Percentiles rank a stretch among this genome's conserved stretches.
Conservation (phyloP, 2,329 filamentous ascomycete genomes). For the Diaporthe citrichinensis region DNA sequence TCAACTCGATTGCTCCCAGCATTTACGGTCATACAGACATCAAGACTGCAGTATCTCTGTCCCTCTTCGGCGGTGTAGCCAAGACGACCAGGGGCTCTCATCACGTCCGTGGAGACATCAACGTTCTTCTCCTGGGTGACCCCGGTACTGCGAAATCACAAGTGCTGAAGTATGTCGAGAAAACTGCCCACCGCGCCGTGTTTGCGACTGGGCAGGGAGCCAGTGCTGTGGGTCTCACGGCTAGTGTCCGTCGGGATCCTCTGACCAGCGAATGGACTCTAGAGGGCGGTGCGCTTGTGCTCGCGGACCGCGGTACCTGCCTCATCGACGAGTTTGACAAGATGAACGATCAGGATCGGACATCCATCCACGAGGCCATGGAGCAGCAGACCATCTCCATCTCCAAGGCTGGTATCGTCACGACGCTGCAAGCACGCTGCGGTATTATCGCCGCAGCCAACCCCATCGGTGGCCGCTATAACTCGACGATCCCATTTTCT, state of each 20-base stretch:
- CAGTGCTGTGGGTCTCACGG: conserved; percentile 96
- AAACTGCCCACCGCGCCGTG: conserved; percentile 95
- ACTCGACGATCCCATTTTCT: conserved; percentile 94
- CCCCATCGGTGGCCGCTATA: conserved; percentile 95
- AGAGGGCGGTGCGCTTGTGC: conserved; percentile 93
- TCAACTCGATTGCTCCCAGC: conserved; percentile 93
- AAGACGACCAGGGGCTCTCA: conserved; percentile 92
- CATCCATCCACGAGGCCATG: conserved; percentile 99
- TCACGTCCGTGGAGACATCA: conserved; percentile 96
- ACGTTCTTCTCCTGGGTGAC: conserved; percentile 94
- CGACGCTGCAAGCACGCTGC: conserved; percentile 94
- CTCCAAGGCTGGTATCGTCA: conserved; percentile 98
- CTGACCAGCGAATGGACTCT: conserved; percentile 97
- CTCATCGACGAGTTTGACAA: conserved; percentile 99
- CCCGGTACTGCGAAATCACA: conserved; percentile 99
- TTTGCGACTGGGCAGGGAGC: conserved; percentile 98
- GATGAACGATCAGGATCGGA: conserved; percentile 99
- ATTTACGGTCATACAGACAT: conserved; percentile 98
- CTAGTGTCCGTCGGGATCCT: conserved; percentile 94
- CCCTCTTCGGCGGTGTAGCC: conserved; percentile 93
- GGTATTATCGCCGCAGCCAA: conserved; percentile 98
- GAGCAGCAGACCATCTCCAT: conserved; percentile 99
- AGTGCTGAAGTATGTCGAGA: conserved; percentile 96
- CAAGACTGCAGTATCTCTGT: conserved; percentile 95
- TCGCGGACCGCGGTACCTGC: conserved; percentile 94